Percentiles rank a stretch among this genome's conserved stretches.
Evolutionary conservation across 257 asterid species (phyloP).

Genomic region (Penstemon barbatus): DNA sequence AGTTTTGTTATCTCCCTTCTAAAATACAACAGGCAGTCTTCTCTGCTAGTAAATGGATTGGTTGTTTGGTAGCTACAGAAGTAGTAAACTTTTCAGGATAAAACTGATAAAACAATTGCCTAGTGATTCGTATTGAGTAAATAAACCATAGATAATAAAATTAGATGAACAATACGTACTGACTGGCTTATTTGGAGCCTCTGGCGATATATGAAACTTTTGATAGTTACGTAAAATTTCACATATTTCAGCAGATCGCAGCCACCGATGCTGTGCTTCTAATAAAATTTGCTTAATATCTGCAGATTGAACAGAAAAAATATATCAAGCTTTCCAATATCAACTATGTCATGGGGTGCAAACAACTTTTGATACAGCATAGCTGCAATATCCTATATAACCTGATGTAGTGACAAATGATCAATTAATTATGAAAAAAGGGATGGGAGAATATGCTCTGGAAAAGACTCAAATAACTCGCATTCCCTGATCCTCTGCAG

Average conservation of each 20-base stretch:
- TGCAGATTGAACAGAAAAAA: conserved; percentile 42
- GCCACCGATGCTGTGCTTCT: conserved; percentile 89
- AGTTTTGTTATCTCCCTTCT: not conserved
- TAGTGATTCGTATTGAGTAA: not conserved
- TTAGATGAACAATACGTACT: conserved; percentile 59
- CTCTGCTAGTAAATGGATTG: not conserved
- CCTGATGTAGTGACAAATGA: conserved; percentile 8
- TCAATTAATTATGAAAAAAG: not conserved
- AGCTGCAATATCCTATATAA: conserved; percentile 16
- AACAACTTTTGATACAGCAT: conserved; percentile 11
- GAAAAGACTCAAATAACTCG: not conserved
- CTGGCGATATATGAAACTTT: conserved; percentile 71
- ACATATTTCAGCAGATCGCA: conserved; percentile 93
- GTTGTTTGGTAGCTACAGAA: not conserved
- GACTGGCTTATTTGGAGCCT: conserved; percentile 84
- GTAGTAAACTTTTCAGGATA: conserved; percentile 15
- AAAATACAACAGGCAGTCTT: not conserved
- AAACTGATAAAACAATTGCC: conserved; percentile 18
- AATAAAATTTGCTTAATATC: conserved; percentile 72
- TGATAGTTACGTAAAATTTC: conserved; percentile 71
- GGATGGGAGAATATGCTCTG: not conserved
- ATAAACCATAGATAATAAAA: conserved; percentile 13
- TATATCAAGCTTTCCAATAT: conserved; percentile 14
- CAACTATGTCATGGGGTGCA: conserved; percentile 13
- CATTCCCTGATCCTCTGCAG: conserved; percentile 8